Base-by-base conservation (phyloP, 257 asterid species). In the Gentiana dahurica region DNA sequence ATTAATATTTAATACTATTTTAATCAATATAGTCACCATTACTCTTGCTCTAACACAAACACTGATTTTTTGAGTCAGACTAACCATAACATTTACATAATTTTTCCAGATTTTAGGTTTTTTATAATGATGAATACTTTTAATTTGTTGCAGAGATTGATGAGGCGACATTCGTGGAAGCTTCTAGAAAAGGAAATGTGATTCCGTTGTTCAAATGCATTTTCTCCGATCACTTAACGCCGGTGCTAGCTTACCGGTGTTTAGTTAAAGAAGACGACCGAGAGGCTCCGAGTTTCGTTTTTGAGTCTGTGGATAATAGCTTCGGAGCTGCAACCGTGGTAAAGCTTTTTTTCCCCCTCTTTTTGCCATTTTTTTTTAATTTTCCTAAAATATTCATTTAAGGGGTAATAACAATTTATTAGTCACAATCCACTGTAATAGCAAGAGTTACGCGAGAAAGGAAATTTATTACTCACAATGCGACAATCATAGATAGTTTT, bases 161-260 rank as follows among this genome's bases (percentile, higher is more conserved):
- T 55, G 79, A 75, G 68, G 71, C 61, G 53, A 85, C 61, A 52
- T 91, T 91, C 57, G 24, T 75, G 9, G 93, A 87, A 61, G 95
- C 88, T 10, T 72, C 95, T 2, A 67, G 54, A 49, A 60, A 39
- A 7, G 95, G 92, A 36, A 91, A 91, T 62, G 56, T 83, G 57
- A 77, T 91, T 69, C 98, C 96, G 15, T 39, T 91, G 47, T 77
- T 68, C 64, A 68, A 64, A 68, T 71, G 81, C 79, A 87, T 91
- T 56, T 91, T 91, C 80, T 83, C 96, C 15, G 98, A 91, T 76
- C 94, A 85, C 38, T 70, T 91, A 69, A 91, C 96, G 2, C 98
- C 98, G 8, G 89, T 87, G 67, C 84, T 91, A 55, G 96, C 98
- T 37, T 87, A 91, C 63, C 85, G 98, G 37, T 91, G 98, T 69